Percentiles rank a stretch among this genome's conserved stretches.
phyloP scores from a whole-genome alignment of 2,329 filamentous ascomycete genomes.

The Claviceps sp. region DNA sequence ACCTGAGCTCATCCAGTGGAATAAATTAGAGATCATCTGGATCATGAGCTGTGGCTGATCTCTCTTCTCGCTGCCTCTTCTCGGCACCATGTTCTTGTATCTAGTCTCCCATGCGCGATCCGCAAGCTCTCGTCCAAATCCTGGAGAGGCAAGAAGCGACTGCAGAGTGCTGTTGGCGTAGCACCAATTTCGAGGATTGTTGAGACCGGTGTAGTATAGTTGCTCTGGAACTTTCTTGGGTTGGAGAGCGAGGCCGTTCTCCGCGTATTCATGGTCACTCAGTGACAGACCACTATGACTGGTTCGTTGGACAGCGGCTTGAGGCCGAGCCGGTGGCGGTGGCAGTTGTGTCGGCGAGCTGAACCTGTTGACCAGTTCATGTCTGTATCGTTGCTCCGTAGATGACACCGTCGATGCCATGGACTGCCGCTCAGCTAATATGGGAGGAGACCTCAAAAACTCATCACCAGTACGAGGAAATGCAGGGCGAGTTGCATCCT shows the following conservation, averaged over 20 bases:
- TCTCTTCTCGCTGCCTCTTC: constrained; percentile 44
- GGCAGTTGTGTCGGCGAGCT: constrained; percentile 35
- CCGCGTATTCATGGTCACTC: constrained; percentile 18
- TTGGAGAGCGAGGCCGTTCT: constrained; percentile 20
- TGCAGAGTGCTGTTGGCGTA: constrained; percentile 91
- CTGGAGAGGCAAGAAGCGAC: constrained; percentile 59
- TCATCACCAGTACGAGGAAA: constrained; percentile 67
- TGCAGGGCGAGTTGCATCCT: constrained; percentile 41
- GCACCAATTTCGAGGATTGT: constrained; percentile 73
- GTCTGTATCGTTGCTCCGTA: constrained; percentile 13
- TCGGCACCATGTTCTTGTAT: constrained; percentile 45
- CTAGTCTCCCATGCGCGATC: constrained; percentile 43
- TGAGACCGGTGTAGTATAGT: constrained; percentile 48
- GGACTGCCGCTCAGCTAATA: constrained; percentile 46
- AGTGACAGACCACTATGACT: constrained; percentile 67
- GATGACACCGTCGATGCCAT: constrained; percentile 34
- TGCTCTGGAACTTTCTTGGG: constrained; percentile 26
- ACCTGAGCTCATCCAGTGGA: constrained; percentile 42
- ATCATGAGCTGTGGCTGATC: constrained; percentile 45
- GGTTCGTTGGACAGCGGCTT: constrained; percentile 51
- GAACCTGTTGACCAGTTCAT: constrained; percentile 20
- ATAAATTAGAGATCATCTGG: constrained; percentile 44
- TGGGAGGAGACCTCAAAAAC: constrained; percentile 70
- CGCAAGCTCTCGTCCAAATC: constrained; percentile 53
- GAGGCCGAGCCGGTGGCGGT: constrained; percentile 50